These are phyloP conservation scores for Chrysosporium keratinophilum DNA, from an alignment of 2,329 filamentous ascomycete genomes.

Conservation along the genomic window DNA sequence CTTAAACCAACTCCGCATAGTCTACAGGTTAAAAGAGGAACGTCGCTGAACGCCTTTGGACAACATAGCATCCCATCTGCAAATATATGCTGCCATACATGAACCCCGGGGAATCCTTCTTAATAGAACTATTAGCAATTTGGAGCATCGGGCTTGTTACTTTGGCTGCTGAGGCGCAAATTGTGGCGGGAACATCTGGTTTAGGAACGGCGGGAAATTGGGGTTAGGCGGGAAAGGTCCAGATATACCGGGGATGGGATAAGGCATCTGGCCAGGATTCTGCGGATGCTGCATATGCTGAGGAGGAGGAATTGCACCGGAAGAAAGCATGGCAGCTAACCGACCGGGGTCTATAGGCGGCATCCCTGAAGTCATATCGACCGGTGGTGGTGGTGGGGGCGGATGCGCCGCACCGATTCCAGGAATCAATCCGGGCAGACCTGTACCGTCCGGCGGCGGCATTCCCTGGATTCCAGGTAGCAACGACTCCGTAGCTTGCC, in stretches of 20 bases:
- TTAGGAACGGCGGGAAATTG: conserved; percentile 9
- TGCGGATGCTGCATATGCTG: conserved; percentile 14
- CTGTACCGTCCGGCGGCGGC: conserved; percentile 44
- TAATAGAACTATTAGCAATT: too few relatives aligned
- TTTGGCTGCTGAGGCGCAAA: conserved; percentile 8
- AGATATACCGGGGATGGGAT: conserved; percentile 10
- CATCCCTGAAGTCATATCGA: conserved; percentile 27
- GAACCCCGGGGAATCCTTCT: too few relatives aligned
- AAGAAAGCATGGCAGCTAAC: conserved; percentile 34
- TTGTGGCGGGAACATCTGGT: conserved; percentile 12
- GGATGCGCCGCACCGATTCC: conserved; percentile 39
- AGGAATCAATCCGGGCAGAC: conserved; percentile 35
- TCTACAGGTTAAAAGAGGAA: background rate
- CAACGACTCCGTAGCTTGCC: conserved; percentile 54
- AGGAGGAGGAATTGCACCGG: conserved; percentile 13
- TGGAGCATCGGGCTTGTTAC: background rate
- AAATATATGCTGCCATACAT: background rate
- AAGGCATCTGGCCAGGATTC: conserved; percentile 18
- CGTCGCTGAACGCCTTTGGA: background rate
- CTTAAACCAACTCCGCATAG: background rate
- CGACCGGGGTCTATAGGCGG: conserved; percentile 41
- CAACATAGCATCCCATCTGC: background rate
- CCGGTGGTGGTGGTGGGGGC: conserved; percentile 21
- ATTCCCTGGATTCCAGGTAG: conserved; percentile 46
- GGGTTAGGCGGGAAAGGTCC: conserved; percentile 18